Evolutionary conservation across 495 filamentous ascomycete genomes (phyloP).

Genomic region (Cercophora scortea): DNA sequence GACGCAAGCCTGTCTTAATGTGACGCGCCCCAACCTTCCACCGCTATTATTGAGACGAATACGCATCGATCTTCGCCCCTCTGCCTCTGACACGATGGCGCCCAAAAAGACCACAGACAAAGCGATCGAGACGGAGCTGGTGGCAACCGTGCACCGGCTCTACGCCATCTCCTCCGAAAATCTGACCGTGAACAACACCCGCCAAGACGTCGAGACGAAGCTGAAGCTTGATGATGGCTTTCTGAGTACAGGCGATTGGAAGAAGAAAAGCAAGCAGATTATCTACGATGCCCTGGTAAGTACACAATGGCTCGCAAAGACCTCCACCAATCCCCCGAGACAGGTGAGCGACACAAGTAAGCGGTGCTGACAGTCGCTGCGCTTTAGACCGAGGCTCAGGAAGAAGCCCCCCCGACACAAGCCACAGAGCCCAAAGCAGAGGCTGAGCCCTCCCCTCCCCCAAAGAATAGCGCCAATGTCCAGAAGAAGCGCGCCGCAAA

Average conservation of each 20-base stretch:
- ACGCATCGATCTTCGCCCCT: too few species aligned
- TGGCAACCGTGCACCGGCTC: slow-evolving; percentile 48
- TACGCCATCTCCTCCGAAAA: slow-evolving; percentile 53
- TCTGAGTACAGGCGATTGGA: slow-evolving; percentile 67
- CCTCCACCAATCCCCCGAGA: neutral
- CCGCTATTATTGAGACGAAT: too few species aligned
- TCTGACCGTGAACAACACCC: slow-evolving; percentile 71
- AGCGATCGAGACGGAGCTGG: slow-evolving; percentile 44
- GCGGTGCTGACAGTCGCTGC: too few species aligned
- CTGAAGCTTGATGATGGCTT: slow-evolving; percentile 60
- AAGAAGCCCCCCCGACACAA: slow-evolving; percentile 6
- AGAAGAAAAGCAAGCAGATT: slow-evolving; percentile 65
- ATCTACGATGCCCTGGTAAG: slow-evolving; percentile 67
- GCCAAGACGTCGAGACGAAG: slow-evolving; percentile 57
- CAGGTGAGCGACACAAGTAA: too few species aligned
- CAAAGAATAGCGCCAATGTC: slow-evolving; percentile 9
- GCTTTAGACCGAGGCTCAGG: neutral
- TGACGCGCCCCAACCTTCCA: too few species aligned
- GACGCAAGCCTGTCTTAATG: too few species aligned
- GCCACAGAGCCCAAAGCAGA: slow-evolving; percentile 6
- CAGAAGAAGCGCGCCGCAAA: slow-evolving; percentile 23
- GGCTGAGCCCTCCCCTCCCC: neutral
- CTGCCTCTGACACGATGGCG: neutral
- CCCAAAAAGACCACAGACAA: slow-evolving; percentile 2
- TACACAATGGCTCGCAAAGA: neutral